phyloP scores from a whole-genome alignment of 2,329 filamentous ascomycete genomes.

The Pseudophaeomoniella oleicola region DNA sequence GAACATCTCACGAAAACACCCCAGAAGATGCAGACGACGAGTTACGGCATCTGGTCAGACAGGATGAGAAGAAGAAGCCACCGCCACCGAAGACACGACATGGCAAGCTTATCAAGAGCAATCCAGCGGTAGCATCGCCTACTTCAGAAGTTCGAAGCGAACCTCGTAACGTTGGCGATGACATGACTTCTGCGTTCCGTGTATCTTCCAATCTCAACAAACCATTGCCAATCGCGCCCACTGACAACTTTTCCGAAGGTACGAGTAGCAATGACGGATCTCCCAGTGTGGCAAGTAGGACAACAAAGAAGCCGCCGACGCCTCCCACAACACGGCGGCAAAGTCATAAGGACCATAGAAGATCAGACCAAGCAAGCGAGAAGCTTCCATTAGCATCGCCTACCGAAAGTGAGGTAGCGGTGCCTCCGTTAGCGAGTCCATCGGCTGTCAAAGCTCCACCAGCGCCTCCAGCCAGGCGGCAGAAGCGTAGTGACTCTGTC shows the following conservation, averaged over 20 bases:
- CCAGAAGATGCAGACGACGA: slow-evolving; percentile 39
- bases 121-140: slow-evolving; percentile 10
- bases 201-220: too few species aligned
- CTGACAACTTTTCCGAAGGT: slow-evolving; percentile 20
- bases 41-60: slow-evolving; percentile 19
- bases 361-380: too few species aligned
- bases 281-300: slow-evolving; percentile 11
- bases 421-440: slow-evolving; percentile 7
- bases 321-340: slow-evolving; percentile 34
- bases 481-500: slow-evolving; percentile 21
- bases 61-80: slow-evolving; percentile 46
- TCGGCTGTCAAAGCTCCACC: slow-evolving; percentile 27
- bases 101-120: slow-evolving; percentile 53
- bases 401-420: too few species aligned
- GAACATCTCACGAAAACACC: slow-evolving; percentile 44
- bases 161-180: too few species aligned
- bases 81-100: slow-evolving; percentile 66
- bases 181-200: too few species aligned
- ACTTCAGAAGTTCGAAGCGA: slow-evolving; percentile 1
- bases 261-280: slow-evolving; percentile 7
- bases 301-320: slow-evolving; percentile 25
- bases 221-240: slow-evolving; percentile 43
- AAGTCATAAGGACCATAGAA: slow-evolving; percentile 26
- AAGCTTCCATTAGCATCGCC: too few species aligned
- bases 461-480: slow-evolving; percentile 42